These are phyloP conservation scores for Tranzscheliella williamsii DNA, from an alignment of 1,284 basidiomycete genomes.

Conservation along the genomic window DNA sequence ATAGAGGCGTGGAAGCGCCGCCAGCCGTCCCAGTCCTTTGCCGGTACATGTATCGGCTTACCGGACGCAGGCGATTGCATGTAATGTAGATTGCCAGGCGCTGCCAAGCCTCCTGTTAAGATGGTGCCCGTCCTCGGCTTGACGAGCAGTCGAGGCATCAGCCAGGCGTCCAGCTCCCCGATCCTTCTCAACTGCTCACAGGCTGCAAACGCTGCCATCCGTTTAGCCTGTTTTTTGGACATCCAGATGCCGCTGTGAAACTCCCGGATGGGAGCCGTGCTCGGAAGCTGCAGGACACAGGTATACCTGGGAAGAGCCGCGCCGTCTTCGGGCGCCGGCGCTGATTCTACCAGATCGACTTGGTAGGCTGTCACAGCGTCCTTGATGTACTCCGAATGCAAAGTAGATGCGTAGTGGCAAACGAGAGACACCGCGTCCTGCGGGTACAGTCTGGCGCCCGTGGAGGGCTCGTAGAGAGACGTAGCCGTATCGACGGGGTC, in stretches of 20 bases:
- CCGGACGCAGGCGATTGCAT: slow-evolving; percentile 15
- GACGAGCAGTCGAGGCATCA: slow-evolving; percentile 22
- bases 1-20: slow-evolving; percentile 2
- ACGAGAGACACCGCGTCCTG: slow-evolving; percentile 31
- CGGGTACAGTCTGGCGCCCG: slow-evolving; percentile 32
- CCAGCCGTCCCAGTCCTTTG: slow-evolving; percentile 22
- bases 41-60: slow-evolving; percentile 9
- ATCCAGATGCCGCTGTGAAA: slow-evolving; percentile 11
- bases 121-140: background rate
- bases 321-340: too few species aligned
- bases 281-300: slow-evolving; percentile 20
- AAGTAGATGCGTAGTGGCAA: slow-evolving; percentile 27
- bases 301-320: too few species aligned
- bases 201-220: slow-evolving; percentile 35
- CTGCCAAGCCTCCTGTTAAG: background rate
- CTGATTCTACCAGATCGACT: background rate
- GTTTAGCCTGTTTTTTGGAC: slow-evolving; percentile 34
- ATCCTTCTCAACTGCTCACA: slow-evolving; percentile 24
- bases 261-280: slow-evolving; percentile 15
- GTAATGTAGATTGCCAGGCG: slow-evolving; percentile 20
- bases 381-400: slow-evolving; percentile 18
- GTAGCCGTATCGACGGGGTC: slow-evolving; percentile 1
- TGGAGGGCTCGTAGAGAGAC: slow-evolving; percentile 12
- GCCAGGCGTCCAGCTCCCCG: slow-evolving; percentile 36
- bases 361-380: slow-evolving; percentile 17